Evolutionary conservation across 805 yeast genomes (phyloP).

Genomic region (Candida patagonica): DNA sequence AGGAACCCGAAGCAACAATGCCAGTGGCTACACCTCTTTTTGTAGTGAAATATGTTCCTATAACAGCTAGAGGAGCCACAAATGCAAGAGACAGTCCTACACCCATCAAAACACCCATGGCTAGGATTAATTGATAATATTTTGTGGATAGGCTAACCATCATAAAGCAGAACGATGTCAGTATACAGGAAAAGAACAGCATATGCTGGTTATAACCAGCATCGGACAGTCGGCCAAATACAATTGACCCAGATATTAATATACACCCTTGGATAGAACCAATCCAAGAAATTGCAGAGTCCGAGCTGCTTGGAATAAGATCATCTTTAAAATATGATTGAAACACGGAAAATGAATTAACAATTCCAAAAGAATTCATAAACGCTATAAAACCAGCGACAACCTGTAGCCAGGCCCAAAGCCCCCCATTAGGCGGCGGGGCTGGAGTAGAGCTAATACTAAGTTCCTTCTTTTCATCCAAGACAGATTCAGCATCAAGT

Average conservation of each 20-base stretch:
- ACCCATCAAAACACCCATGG: constrained; percentile 42
- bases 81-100: constrained; percentile 36
- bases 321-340: constrained; percentile 21
- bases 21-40: constrained; percentile 38
- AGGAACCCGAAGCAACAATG: constrained; percentile 40
- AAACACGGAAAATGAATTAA: constrained; percentile 23
- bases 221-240: constrained; percentile 25
- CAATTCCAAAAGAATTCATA: constrained; percentile 18
- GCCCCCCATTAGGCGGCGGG: constrained; percentile 19
- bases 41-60: constrained; percentile 37
- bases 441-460: not conserved
- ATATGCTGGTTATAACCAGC: constrained; percentile 19
- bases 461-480: too few species aligned
- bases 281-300: constrained; percentile 28
- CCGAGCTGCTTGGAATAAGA: constrained; percentile 21
- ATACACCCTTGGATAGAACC: constrained; percentile 27
- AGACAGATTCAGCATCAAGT: too few species aligned
- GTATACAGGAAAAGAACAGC: constrained; percentile 18
- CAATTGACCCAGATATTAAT: constrained; percentile 20
- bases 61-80: constrained; percentile 35
- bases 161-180: constrained; percentile 25
- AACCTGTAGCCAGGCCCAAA: constrained; percentile 18
- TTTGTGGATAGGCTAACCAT: constrained; percentile 29
- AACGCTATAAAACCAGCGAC: constrained; percentile 15
- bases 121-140: constrained; percentile 42